Base-by-base conservation (phyloP, 768 basidiomycete species). In the Cantharellus cinnabarinus region DNA sequence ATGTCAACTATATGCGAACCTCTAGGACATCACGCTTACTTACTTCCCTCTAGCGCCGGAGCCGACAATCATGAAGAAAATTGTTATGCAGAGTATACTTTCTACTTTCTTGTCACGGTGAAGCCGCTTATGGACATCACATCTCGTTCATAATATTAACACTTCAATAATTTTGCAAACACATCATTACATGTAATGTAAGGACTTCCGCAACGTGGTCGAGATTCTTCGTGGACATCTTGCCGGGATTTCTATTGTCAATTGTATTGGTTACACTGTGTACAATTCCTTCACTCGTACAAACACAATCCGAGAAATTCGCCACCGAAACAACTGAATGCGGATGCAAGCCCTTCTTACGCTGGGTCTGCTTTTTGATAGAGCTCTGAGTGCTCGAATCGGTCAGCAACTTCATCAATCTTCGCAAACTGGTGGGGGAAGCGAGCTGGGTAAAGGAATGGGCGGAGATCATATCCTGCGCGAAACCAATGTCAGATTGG, bases 341-440 rank as follows among this genome's bases (percentile, higher is more conserved):
- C 10, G 10, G 44, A 48, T 10, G 44, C 10, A 10, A 48, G 29
- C 44, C 44, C 10, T 29, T 29, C 29, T 48, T 29, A 7, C 14
- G 52, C 38, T 37, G 7, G 35, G 14, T 37, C 38, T 54, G 10
- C 14, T 7, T 54, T 54, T 54, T 7, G 52, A 7, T 10, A 7
- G 52, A 37, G 52, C 10, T 10, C 35, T 37, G 85, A 83, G 63
- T 79, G 76, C 66, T 89, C 84, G 0, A 89, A 89, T 42, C 93
- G 71, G 4, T 68, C 72, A 3, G 80, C 83, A 3, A 87, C 89
- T 60, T 82, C 80, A 66, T 99, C 94, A 61, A 99, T 97, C 72
- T 89, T 91, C 70, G 75, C 82, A 72, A 95, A 99, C 68, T 99
- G 95, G 83, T 89, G 97, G 0, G 86, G 87, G 75, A 98, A 98